A percentile compares a stretch with the other conserved stretches of the same genome.
Evolutionary conservation across 768 basidiomycete species (phyloP).

Genomic region (Gloeopeniophorella convolvens): DNA sequence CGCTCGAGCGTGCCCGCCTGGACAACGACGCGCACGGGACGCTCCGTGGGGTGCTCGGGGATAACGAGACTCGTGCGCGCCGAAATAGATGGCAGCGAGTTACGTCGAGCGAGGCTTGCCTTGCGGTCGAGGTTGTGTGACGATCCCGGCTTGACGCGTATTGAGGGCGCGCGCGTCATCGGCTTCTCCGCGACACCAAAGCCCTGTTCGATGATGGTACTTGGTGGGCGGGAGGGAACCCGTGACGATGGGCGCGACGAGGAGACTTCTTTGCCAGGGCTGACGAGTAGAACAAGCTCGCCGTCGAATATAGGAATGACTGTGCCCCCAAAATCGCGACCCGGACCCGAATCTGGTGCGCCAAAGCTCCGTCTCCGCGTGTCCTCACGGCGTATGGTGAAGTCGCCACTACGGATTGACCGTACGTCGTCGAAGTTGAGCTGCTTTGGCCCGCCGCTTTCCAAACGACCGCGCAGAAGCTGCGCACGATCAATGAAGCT

Average conservation of each 20-base stretch:
- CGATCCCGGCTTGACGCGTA: slow-evolving; percentile 68
- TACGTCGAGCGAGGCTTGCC: slow-evolving; percentile 64
- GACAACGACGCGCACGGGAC: slow-evolving; percentile 68
- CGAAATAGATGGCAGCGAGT: slow-evolving; percentile 73
- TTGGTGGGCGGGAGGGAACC: slow-evolving; percentile 49
- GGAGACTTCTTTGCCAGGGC: slow-evolving; percentile 39
- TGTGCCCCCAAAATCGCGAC: slow-evolving; percentile 51
- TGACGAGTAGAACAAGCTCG: slow-evolving; percentile 66
- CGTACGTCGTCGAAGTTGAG: slow-evolving; percentile 52
- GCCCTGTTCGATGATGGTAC: slow-evolving; percentile 22
- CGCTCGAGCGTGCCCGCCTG: slow-evolving; percentile 72
- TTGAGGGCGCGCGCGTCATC: slow-evolving; percentile 59
- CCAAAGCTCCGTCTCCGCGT: slow-evolving; percentile 30
- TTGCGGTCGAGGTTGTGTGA: slow-evolving; percentile 71
- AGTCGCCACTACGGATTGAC: slow-evolving; percentile 47
- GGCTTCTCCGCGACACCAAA: slow-evolving; percentile 29
- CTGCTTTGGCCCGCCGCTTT: slow-evolving; percentile 44
- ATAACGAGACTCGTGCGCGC: slow-evolving; percentile 51
- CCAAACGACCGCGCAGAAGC: slow-evolving; percentile 60
- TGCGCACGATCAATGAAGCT: slow-evolving; percentile 62
- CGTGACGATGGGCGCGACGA: slow-evolving; percentile 58
- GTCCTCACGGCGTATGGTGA: slow-evolving; percentile 36
- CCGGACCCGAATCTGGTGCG: slow-evolving; percentile 20
- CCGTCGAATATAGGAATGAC: slow-evolving; percentile 70
- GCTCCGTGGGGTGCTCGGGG: slow-evolving; percentile 60